phyloP scores from a whole-genome alignment of 2,329 filamentous ascomycete species.

The Colletotrichum sp. region DNA sequence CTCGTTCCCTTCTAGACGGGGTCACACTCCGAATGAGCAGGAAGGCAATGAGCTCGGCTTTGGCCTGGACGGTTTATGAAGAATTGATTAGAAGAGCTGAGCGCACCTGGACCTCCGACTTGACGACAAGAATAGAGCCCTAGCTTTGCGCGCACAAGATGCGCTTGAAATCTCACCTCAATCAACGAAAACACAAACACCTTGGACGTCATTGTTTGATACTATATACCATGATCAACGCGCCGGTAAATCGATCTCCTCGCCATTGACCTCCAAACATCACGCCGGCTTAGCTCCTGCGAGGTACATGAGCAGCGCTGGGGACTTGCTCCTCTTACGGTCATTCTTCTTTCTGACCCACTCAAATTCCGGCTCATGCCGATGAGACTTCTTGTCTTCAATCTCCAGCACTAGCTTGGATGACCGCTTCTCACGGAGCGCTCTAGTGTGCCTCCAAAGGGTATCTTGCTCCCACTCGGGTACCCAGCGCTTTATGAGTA shows the following conservation, averaged over 20 bases:
- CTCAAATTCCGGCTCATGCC: slow-evolving; percentile 54
- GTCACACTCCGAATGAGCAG: slow-evolving; percentile 85
- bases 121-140: not conserved
- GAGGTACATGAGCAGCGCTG: slow-evolving; percentile 61
- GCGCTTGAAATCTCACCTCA: not conserved
- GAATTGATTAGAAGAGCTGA: slow-evolving; percentile 80
- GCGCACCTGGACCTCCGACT: slow-evolving; percentile 19
- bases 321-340: slow-evolving; percentile 61
- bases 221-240: not conserved
- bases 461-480: slow-evolving; percentile 73
- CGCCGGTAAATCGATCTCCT: not conserved
- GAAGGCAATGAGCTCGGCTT: slow-evolving; percentile 91
- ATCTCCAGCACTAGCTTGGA: slow-evolving; percentile 50
- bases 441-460: slow-evolving; percentile 74
- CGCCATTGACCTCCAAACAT: not conserved
- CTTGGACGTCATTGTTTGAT: not conserved
- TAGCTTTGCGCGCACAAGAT: not conserved
- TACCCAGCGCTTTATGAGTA: slow-evolving; percentile 77
- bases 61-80: slow-evolving; percentile 98
- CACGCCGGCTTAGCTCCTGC: slow-evolving; percentile 54
- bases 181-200: not conserved
- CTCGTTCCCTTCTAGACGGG: slow-evolving; percentile 83
- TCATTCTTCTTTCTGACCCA: slow-evolving; percentile 63
- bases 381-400: slow-evolving; percentile 48
- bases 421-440: slow-evolving; percentile 61